Evolutionary conservation across 129 eudicot species (phyloP).

Genomic region (Smallanthus sonchifolius): DNA sequence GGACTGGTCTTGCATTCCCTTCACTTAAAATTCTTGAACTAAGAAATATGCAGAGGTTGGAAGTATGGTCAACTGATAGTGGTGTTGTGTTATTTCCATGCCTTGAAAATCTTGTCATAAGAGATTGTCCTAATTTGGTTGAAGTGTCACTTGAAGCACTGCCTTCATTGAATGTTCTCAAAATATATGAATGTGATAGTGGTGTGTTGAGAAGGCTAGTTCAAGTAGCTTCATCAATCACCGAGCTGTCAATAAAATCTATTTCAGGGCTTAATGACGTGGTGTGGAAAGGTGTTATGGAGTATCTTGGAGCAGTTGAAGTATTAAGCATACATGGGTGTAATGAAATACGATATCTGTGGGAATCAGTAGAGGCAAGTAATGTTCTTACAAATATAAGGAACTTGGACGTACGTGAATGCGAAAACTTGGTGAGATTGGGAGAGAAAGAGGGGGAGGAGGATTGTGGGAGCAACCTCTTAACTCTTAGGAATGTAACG

Average conservation of each 20-base stretch:
- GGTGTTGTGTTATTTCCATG: not conserved
- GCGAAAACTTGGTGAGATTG: too few relatives aligned
- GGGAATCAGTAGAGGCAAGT: constrained; percentile 7
- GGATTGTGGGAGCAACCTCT: too few relatives aligned
- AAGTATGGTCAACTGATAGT: not conserved
- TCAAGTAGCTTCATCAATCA: not conserved
- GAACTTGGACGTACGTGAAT: not conserved
- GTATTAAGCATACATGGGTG: not conserved
- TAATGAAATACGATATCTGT: constrained; percentile 13
- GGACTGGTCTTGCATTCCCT: not conserved
- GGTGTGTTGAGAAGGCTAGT: not conserved
- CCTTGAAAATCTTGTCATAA: not conserved
- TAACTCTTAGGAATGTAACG: too few relatives aligned
- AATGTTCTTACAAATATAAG: not conserved
- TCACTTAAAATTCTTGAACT: constrained; percentile 4
- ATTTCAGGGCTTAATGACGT: constrained; percentile 1
- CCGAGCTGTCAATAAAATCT: not conserved
- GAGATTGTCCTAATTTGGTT: not conserved
- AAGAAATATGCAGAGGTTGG: not conserved
- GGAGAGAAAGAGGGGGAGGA: too few relatives aligned
- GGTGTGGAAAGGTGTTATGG: constrained; percentile 10
- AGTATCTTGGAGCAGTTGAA: not conserved
- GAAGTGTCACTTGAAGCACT: not conserved
- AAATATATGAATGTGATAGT: not conserved
- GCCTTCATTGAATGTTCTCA: not conserved